Evolutionary conservation across 495 filamentous ascomycete species (phyloP).

Genomic region (Penicillium diatomitis): DNA sequence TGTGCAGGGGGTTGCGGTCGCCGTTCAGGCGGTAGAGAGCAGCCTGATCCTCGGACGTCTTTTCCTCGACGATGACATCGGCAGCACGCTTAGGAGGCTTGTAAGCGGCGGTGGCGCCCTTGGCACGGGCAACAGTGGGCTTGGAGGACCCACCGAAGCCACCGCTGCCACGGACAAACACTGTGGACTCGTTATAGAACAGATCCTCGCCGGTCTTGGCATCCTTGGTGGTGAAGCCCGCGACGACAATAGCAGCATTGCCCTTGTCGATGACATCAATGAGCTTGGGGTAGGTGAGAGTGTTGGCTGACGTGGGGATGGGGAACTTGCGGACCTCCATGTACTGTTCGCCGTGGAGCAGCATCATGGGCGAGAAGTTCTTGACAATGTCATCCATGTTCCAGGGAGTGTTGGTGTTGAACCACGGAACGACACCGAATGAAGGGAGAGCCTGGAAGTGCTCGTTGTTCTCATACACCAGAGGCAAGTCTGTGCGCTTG

Average conservation of each 20-base stretch:
- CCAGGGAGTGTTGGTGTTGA: slow-evolving; percentile 76
- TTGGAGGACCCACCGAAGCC: slow-evolving; percentile 86
- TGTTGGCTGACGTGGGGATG: slow-evolving; percentile 77
- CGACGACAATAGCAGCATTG: slow-evolving; percentile 75
- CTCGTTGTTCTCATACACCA: slow-evolving; percentile 83
- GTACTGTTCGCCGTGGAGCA: slow-evolving; percentile 97
- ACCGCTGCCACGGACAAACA: slow-evolving; percentile 87
- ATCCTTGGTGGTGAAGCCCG: slow-evolving; percentile 74
- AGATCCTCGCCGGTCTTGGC: slow-evolving; percentile 69
- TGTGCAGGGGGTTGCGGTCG: slow-evolving; percentile 89
- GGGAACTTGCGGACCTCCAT: slow-evolving; percentile 92
- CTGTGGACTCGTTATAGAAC: slow-evolving; percentile 92
- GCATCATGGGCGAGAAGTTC: slow-evolving; percentile 98
- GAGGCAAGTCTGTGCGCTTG: slow-evolving; percentile 79
- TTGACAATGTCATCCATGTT: slow-evolving; percentile 75
- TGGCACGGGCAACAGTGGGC: slow-evolving; percentile 55
- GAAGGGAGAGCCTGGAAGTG: slow-evolving; percentile 90
- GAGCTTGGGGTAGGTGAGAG: slow-evolving; percentile 75
- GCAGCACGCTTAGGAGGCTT: slow-evolving; percentile 66
- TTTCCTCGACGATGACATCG: slow-evolving; percentile 78
- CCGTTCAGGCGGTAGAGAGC: slow-evolving; percentile 91
- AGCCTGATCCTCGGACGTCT: slow-evolving; percentile 88
- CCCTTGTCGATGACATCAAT: slow-evolving; percentile 96
- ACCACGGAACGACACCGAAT: slow-evolving; percentile 89
- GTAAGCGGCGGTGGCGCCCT: slow-evolving; percentile 69